Conservation (phyloP, 2,329 filamentous ascomycete genomes). For the Curvularia hawaiiensis region DNA sequence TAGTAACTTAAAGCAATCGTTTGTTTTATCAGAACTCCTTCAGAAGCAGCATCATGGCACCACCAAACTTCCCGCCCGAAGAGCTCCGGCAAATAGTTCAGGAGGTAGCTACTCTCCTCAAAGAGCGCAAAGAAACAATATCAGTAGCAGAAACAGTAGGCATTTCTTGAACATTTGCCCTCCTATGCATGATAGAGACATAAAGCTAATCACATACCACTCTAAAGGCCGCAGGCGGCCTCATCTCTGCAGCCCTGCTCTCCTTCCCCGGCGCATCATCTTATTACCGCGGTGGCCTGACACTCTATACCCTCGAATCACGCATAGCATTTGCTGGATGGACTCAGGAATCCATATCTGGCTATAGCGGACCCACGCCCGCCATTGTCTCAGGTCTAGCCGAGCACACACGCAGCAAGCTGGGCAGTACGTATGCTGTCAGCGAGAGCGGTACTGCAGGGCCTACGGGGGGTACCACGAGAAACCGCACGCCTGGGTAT, state of each 20-base stretch:
- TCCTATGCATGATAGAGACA: too few relatives aligned
- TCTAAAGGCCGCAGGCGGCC: constrained; percentile 62
- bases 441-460: constrained; percentile 69
- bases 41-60: constrained; percentile 26
- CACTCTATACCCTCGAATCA: constrained; percentile 64
- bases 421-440: constrained; percentile 63
- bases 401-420: constrained; percentile 59
- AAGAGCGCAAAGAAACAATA: constrained; percentile 61
- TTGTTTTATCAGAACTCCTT: background rate
- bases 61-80: constrained; percentile 48
- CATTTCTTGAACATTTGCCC: background rate
- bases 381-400: constrained; percentile 63
- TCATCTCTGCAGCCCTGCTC: constrained; percentile 65
- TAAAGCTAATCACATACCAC: background rate
- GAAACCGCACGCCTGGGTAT: constrained; percentile 66
- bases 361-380: constrained; percentile 65
- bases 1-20: background rate
- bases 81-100: constrained; percentile 51
- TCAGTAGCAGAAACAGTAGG: constrained; percentile 65
- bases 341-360: constrained; percentile 58
- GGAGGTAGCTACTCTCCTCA: constrained; percentile 60
- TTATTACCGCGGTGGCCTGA: constrained; percentile 67
- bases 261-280: constrained; percentile 62
- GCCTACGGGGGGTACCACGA: constrained; percentile 61
- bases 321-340: constrained; percentile 65